A percentile compares a stretch with the other conserved stretches of the same genome.
phyloP scores from a whole-genome alignment of 768 basidiomycete species.

The Amanita muscaria region DNA sequence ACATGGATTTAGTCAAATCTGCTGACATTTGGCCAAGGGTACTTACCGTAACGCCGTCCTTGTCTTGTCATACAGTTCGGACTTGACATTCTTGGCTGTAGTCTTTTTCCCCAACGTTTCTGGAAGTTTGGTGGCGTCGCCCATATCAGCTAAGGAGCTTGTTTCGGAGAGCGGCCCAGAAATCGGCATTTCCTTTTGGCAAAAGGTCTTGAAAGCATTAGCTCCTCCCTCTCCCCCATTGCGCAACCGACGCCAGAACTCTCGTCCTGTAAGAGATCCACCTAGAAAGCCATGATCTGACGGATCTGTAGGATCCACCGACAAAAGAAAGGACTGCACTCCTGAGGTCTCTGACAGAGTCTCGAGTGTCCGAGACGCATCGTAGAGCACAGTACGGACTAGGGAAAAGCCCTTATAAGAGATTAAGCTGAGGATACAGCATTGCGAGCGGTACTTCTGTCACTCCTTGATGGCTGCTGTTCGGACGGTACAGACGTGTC shows the following conservation, averaged over 20 bases:
- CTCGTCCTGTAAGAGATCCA: conserved; percentile 49
- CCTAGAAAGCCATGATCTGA: conserved; percentile 52
- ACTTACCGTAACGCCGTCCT: conserved; percentile 46
- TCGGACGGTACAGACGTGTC: conserved; percentile 9
- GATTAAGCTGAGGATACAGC: conserved; percentile 5
- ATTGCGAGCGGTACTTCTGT: conserved; percentile 8
- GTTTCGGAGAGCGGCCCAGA: neutral
- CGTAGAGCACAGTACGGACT: conserved; percentile 40
- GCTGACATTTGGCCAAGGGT: conserved; percentile 6
- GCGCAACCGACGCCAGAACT: conserved; percentile 57
- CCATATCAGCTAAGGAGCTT: neutral
- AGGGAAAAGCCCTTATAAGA: conserved; percentile 13
- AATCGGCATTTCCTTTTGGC: conserved; percentile 22
- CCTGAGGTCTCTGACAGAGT: conserved; percentile 40
- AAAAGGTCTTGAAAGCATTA: conserved; percentile 43
- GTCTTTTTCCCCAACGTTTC: conserved; percentile 16
- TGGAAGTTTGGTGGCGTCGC: conserved; percentile 9
- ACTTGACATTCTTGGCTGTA: conserved; percentile 36
- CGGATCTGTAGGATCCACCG: conserved; percentile 42
- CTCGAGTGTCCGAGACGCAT: conserved; percentile 46
- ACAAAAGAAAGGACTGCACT: conserved; percentile 54
- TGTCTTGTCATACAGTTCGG: conserved; percentile 45
- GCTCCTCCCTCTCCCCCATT: conserved; percentile 52
- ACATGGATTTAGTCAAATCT: neutral
- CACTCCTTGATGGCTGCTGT: conserved; percentile 10